phyloP scores from a whole-genome alignment of 148 eudicot genomes.

The Persicaria tinctoria region DNA sequence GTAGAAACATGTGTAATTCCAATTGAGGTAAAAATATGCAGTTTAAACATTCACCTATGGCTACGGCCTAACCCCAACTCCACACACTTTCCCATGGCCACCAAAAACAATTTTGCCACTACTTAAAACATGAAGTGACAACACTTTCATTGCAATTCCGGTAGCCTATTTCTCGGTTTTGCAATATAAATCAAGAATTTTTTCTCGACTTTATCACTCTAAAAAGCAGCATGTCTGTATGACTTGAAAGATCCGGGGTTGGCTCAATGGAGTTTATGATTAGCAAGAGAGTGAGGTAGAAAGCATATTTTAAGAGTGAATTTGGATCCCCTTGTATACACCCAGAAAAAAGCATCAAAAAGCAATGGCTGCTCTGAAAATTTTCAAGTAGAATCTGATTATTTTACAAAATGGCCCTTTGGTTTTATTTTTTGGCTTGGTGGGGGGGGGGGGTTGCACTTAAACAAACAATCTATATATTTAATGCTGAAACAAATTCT shows the following conservation, averaged over 20 bases:
- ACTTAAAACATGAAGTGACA: not conserved
- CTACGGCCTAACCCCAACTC: not conserved
- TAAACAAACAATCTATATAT: not conserved
- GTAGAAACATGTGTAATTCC: not conserved
- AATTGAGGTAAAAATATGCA: not conserved
- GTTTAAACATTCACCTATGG: not conserved
- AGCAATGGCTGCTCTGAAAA: not conserved
- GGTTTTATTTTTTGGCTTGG: no score
- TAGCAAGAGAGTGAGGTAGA: not conserved
- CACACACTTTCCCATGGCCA: not conserved
- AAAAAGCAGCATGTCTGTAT: not conserved
- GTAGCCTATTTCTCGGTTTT: not conserved
- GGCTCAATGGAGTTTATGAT: not conserved
- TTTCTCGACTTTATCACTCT: not conserved
- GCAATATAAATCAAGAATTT: not conserved
- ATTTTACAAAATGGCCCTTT: not conserved
- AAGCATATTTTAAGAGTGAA: not conserved
- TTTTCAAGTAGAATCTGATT: not conserved
- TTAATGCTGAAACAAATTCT: not conserved
- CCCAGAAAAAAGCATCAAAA: not conserved
- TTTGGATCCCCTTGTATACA: not conserved
- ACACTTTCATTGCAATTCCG: not conserved
- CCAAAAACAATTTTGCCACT: not conserved
- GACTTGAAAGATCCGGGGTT: not conserved
- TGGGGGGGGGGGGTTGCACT: no score